Conservation (phyloP, 2,329 filamentous ascomycete genomes). For the Fusarium brachygibbosum region DNA sequence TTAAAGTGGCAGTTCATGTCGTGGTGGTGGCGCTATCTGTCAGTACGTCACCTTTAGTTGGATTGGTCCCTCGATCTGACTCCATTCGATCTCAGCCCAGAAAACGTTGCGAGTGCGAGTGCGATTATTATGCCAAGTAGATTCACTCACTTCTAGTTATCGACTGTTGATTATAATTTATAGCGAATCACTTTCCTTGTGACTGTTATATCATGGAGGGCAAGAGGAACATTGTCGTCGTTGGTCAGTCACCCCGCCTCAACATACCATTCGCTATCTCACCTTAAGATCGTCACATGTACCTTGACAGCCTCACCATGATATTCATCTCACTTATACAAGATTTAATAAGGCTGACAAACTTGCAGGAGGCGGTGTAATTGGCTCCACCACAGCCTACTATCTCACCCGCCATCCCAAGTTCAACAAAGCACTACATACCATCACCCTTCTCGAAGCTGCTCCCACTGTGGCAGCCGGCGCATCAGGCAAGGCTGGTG, state of each 20-base stretch:
- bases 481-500: constrained; percentile 94
- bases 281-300: not conserved
- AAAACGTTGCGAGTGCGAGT: constrained; percentile 8
- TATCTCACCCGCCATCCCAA: constrained; percentile 88
- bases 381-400: constrained; percentile 92
- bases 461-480: constrained; percentile 85
- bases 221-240: constrained; percentile 64
- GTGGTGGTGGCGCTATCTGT: constrained; percentile 6
- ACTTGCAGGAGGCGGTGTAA: constrained; percentile 84
- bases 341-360: constrained; percentile 23
- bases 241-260: constrained; percentile 55
- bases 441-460: constrained; percentile 89
- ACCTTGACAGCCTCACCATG: constrained; percentile 17
- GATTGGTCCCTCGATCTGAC: not conserved
- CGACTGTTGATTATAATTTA: not conserved
- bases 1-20: not conserved
- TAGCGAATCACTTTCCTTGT: not conserved
- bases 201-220: constrained; percentile 50
- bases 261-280: not conserved
- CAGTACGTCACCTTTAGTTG: constrained; percentile 26
- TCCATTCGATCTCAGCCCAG: constrained; percentile 12
- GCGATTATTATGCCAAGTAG: constrained; percentile 22
- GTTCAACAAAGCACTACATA: constrained; percentile 80
- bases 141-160: not conserved
- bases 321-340: not conserved